These are phyloP conservation scores for Leishmania amazonensis DNA, from an alignment of 208 protist species.

Conservation along the genomic window DNA sequence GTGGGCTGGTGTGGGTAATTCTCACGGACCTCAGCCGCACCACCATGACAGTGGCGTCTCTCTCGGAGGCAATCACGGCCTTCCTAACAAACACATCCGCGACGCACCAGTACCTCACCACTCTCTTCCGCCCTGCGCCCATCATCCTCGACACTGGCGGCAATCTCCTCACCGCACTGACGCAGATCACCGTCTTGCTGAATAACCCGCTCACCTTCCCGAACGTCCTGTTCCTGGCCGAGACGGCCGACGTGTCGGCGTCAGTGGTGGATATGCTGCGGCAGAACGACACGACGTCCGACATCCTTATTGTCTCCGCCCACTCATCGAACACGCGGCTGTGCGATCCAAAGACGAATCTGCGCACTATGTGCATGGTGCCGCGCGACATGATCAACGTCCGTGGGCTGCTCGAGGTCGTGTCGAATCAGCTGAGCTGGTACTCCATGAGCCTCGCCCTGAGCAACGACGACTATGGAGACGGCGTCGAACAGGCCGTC, in stretches of 20 bases:
- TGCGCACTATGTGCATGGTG: slow-evolving; percentile 75
- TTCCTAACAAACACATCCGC: slow-evolving; percentile 30
- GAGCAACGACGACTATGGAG: slow-evolving; percentile 68
- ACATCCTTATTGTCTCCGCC: slow-evolving; percentile 66
- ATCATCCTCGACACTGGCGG: slow-evolving; percentile 65
- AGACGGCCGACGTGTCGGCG: slow-evolving; percentile 64
- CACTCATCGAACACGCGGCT: slow-evolving; percentile 64
- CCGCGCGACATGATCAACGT: slow-evolving; percentile 74
- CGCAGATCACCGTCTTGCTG: slow-evolving; percentile 45
- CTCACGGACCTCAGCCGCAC: slow-evolving; percentile 59
- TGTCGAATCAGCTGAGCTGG: slow-evolving; percentile 68
- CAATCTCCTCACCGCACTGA: slow-evolving; percentile 59
- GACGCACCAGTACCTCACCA: slow-evolving; percentile 11
- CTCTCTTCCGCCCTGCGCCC: slow-evolving; percentile 38
- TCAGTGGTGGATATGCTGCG: slow-evolving; percentile 67
- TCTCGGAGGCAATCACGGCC: slow-evolving; percentile 34
- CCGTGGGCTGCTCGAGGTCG: slow-evolving; percentile 65
- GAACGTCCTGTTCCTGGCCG: slow-evolving; percentile 72
- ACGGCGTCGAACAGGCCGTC: slow-evolving; percentile 48
- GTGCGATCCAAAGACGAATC: slow-evolving; percentile 64
- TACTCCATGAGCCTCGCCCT: slow-evolving; percentile 69
- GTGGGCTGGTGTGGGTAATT: slow-evolving; percentile 45
- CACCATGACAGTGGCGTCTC: slow-evolving; percentile 30
- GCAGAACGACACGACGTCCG: slow-evolving; percentile 33
- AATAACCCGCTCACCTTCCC: slow-evolving; percentile 34